A percentile compares a stretch with the other conserved stretches of the same genome.
Evolutionary conservation across 192 early-diverging fungal genomes (phyloP).

Genomic region (Chytriomyces sp.): DNA sequence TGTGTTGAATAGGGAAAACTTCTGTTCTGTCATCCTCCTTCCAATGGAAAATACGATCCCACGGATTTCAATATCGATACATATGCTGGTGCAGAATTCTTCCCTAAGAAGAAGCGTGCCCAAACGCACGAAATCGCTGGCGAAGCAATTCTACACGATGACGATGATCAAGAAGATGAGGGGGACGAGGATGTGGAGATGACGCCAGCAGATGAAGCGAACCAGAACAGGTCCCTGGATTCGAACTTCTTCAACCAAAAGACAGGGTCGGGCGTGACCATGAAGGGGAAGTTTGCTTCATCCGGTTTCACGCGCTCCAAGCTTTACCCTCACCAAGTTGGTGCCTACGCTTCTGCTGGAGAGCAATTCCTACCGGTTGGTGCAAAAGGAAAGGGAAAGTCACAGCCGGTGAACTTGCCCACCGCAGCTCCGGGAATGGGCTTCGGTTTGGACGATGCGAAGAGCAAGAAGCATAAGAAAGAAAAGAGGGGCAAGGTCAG

Average conservation of each 20-base stretch:
- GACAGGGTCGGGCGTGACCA: constrained; percentile 32
- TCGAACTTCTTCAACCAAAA: constrained; percentile 23
- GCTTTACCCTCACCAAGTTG: constrained; percentile 64
- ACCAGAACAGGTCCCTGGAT: constrained; percentile 31
- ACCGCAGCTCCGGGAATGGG: constrained; percentile 28
- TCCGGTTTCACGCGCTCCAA: constrained; percentile 55
- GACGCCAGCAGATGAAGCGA: constrained; percentile 28
- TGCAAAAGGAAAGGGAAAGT: constrained; percentile 29
- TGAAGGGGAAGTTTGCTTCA: constrained; percentile 41
- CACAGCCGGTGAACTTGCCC: constrained; percentile 2
- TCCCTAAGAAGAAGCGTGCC: constrained; percentile 38
- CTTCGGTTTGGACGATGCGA: constrained; percentile 5
- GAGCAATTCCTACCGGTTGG: neutral
- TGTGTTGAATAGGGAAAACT: constrained; percentile 74
- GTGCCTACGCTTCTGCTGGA: constrained; percentile 24
- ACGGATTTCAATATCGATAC: constrained; percentile 85
- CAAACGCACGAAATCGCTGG: constrained; percentile 40
- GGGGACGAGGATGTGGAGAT: constrained; percentile 14
- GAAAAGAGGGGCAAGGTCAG: constrained; percentile 37
- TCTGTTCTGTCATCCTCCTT: constrained; percentile 82
- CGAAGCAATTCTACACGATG: constrained; percentile 37
- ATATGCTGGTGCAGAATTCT: constrained; percentile 64
- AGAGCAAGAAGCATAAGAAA: constrained; percentile 44
- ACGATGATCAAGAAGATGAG: constrained; percentile 31
- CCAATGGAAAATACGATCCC: constrained; percentile 58